Evolutionary conservation across 2,329 filamentous ascomycete species (phyloP).

Genomic region (Pyrenophora seminiperda): DNA sequence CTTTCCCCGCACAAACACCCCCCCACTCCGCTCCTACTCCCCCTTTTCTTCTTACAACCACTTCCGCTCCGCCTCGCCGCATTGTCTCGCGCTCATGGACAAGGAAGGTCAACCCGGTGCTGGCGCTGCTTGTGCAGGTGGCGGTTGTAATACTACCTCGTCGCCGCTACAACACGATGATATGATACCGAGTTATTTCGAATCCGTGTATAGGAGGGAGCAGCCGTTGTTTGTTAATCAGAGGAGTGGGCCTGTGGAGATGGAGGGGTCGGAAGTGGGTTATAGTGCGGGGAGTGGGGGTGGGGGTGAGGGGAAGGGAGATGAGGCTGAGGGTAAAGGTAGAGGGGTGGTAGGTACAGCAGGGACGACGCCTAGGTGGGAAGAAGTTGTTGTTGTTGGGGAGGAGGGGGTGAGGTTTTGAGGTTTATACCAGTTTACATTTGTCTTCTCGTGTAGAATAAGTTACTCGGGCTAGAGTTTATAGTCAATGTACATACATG

Average conservation of each 20-base stretch:
- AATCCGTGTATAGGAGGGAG: background rate
- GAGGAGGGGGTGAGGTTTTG: background rate
- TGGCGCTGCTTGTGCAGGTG: background rate
- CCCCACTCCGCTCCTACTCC: background rate
- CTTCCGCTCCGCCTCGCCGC: background rate
- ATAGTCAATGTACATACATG: too few species aligned
- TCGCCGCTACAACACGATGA: background rate
- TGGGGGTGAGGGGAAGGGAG: background rate
- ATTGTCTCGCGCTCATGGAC: background rate
- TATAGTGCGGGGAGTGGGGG: too few species aligned
- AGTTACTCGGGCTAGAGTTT: too few species aligned
- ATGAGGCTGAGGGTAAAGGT: background rate
- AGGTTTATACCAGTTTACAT: background rate
- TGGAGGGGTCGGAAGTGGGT: background rate
- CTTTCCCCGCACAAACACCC: too few species aligned
- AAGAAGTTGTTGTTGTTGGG: constrained; percentile 6
- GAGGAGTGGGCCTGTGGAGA: background rate
- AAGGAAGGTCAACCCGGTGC: background rate
- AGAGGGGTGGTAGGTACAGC: too few species aligned
- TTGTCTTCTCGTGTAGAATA: too few species aligned
- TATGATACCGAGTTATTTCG: constrained; percentile 8
- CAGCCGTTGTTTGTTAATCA: too few species aligned
- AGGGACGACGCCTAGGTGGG: background rate
- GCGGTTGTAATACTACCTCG: too few species aligned
- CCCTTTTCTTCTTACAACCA: background rate